Evolutionary conservation across 768 basidiomycete genomes (phyloP).

Genomic region (Suillus spraguei): DNA sequence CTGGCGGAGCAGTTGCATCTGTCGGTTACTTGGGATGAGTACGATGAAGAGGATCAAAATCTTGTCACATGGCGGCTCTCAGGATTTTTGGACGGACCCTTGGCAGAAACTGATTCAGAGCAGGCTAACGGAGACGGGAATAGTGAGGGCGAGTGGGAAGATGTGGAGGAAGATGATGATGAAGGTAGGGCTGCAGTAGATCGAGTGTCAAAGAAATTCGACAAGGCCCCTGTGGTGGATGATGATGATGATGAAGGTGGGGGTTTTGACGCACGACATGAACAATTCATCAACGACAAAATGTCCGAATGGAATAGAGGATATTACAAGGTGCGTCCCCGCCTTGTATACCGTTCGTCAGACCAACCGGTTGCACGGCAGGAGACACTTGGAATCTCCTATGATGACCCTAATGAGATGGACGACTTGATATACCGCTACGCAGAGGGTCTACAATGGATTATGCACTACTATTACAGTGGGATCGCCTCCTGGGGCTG

Average conservation of each 20-base stretch:
- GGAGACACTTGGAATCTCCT: constrained; percentile 88
- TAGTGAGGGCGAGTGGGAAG: constrained; percentile 53
- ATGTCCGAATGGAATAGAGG: constrained; percentile 91
- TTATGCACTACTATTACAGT: constrained; percentile 98
- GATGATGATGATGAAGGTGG: constrained; percentile 72
- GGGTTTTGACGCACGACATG: constrained; percentile 79
- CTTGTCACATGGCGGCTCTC: constrained; percentile 71
- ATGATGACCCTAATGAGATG: constrained; percentile 68
- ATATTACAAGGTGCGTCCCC: constrained; percentile 77
- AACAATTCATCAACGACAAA: constrained; percentile 72
- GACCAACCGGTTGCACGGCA: constrained; percentile 30
- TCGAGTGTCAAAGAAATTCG: constrained; percentile 86
- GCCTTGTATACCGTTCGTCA: constrained; percentile 17
- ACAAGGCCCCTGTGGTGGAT: constrained; percentile 75
- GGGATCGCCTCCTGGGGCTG: constrained; percentile 98
- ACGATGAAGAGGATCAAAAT: constrained; percentile 80
- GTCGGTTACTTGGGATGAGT: constrained; percentile 89
- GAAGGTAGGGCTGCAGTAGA: constrained; percentile 76
- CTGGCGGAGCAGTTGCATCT: constrained; percentile 81
- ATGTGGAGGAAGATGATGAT: constrained; percentile 60
- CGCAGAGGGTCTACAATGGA: constrained; percentile 96
- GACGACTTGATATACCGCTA: constrained; percentile 76
- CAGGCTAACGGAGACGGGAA: constrained; percentile 49
- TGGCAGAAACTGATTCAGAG: constrained; percentile 32
- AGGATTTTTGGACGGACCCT: constrained; percentile 38